Base-by-base conservation (phyloP, 768 basidiomycete genomes). In the Boletus pseudopeckii region DNA sequence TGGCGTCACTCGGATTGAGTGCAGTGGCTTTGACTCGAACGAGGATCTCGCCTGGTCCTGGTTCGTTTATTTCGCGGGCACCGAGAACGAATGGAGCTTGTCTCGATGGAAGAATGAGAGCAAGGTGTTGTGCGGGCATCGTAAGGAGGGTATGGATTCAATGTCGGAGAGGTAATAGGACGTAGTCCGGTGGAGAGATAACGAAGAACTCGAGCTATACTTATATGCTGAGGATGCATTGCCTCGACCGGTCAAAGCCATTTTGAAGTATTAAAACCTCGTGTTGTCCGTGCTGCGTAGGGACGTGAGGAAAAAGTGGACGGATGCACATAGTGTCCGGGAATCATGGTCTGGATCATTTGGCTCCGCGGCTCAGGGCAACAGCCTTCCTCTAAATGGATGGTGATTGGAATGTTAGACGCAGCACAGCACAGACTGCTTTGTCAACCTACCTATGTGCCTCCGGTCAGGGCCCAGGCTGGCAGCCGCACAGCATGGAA, bases 1-100 rank as follows among this genome's bases (percentile, higher is more conserved):
- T 80, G 66, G 78, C 79, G 54, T 84, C 82, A 14, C 74, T 72
- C 2, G 82, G 82, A 55, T 83, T 82, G 45, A 82, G 64, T 3
- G 77, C 74, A 0, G 78, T 73, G 5, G 81, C 71, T 40, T 72
- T 66, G 49, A 81, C 63, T 62, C 75, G 75, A 61, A 82, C 64
- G 41, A 82, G 72, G 26, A 82, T 61, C 58, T 81, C 78, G 45
- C 75, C 76, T 4, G 75, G 72, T 11, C 76, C 75, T 6, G 80
- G 80, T 18, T 64, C 66, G 14, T 72, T 75, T 9, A 78, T 68
- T n/a, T 68, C 65, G 17, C 62, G 67, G 24, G 58, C 30, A 18
- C 62, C 68, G 20, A 79, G 55, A 28, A 56, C 55, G 38, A 77
- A 74, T 36, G 75, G 55, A n/a, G 66, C 66, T 60, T 72, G 70